A percentile compares a stretch with the other conserved stretches of the same genome.
These are phyloP conservation scores for Diaporthe humulicola DNA, from an alignment of 2,329 filamentous ascomycete genomes.

Conservation along the genomic window DNA sequence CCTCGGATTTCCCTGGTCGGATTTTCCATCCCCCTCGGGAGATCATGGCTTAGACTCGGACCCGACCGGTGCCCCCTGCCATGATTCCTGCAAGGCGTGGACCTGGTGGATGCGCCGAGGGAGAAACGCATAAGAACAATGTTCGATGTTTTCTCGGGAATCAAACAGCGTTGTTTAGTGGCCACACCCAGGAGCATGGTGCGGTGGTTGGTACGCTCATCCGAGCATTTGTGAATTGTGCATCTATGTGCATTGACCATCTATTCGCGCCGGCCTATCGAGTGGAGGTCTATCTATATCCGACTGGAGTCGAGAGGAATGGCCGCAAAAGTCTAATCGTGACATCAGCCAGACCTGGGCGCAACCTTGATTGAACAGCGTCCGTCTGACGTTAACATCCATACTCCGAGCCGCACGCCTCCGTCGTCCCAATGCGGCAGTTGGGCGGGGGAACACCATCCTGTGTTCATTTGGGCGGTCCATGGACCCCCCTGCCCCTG, in stretches of 20 bases:
- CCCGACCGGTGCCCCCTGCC: not conserved
- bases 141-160: constrained; percentile 27
- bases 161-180: not conserved
- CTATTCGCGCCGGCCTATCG: not conserved
- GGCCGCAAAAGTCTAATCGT: not conserved
- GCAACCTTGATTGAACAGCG: constrained; percentile 18
- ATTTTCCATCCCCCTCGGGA: not conserved
- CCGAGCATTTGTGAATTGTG: not conserved
- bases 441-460: constrained; percentile 23
- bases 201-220: not conserved
- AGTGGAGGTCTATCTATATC: constrained; percentile 20
- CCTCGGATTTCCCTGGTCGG: not conserved
- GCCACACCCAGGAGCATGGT: not conserved
- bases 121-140: constrained; percentile 31
- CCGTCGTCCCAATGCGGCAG: constrained; percentile 23
- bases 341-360: constrained; percentile 15
- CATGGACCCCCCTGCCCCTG: constrained; percentile 11
- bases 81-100: not conserved
- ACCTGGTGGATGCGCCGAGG: not conserved
- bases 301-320: not conserved
- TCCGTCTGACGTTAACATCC: constrained; percentile 21
- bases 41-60: constrained; percentile 7
- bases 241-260: not conserved
- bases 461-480: constrained; percentile 19
- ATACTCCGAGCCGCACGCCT: constrained; percentile 30